A percentile compares a stretch with the other conserved stretches of the same genome.
Conservation (phyloP, 306 rosid species). For the Oxytropis ochrocephala region DNA sequence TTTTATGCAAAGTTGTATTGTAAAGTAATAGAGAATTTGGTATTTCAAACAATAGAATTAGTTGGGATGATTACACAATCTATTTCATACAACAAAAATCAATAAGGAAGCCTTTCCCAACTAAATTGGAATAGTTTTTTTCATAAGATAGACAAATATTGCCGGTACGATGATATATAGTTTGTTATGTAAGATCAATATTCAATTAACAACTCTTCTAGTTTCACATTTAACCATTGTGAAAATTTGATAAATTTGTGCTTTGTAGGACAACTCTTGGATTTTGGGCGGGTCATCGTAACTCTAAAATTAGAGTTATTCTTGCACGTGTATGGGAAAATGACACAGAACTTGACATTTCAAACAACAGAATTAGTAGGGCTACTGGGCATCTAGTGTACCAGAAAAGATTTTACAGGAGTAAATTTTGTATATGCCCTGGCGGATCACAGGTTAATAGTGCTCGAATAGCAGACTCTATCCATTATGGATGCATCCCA, state of each 20-base stretch:
- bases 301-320: constrained; percentile 92
- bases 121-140: background rate
- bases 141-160: background rate
- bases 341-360: constrained; percentile 89
- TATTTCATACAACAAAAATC: background rate
- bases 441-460: constrained; percentile 99
- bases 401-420: constrained; percentile 82
- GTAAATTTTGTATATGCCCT: constrained; percentile 91
- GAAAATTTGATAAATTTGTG: constrained; percentile 20
- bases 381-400: constrained; percentile 76
- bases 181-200: constrained; percentile 9
- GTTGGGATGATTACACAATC: background rate
- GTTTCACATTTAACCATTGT: background rate
- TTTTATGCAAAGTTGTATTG: background rate
- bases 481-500: constrained; percentile 96
- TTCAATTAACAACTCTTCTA: background rate
- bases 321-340: constrained; percentile 95
- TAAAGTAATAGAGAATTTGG: background rate
- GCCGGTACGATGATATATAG: background rate
- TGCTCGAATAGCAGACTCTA: constrained; percentile 90
- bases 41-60: background rate
- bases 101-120: background rate
- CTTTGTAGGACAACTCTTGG: constrained; percentile 77
- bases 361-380: constrained; percentile 84
- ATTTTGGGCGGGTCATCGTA: constrained; percentile 96